Conservation (phyloP, 2,329 filamentous ascomycete genomes). For the Phyllachora maydis region DNA sequence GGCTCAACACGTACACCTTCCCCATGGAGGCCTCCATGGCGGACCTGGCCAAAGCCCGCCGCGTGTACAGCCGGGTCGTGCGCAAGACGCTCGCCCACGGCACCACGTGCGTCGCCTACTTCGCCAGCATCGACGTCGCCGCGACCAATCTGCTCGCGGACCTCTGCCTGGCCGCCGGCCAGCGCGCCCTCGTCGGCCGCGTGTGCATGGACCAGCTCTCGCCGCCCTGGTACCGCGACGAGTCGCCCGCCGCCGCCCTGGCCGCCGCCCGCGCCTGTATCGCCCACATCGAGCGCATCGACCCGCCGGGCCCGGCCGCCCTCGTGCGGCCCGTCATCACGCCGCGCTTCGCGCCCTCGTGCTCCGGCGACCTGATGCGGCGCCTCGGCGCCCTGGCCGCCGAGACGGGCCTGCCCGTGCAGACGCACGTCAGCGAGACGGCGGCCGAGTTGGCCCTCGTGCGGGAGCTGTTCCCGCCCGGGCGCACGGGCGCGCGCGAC, state of each 20-base stretch:
- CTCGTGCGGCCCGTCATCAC: conserved; percentile 69
- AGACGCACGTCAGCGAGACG: conserved; percentile 88
- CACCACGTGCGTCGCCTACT: conserved; percentile 90
- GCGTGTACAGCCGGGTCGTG: conserved; percentile 61
- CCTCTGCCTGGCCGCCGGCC: conserved; percentile 59
- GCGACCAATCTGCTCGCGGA: conserved; percentile 83
- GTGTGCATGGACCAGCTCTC: conserved; percentile 84
- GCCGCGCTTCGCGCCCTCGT: conserved; percentile 45
- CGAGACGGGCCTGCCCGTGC: conserved; percentile 45
- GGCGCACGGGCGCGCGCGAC: conserved; percentile 11
- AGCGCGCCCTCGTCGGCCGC: conserved; percentile 76
- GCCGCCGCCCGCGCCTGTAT: conserved; percentile 37
- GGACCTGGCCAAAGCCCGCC: conserved; percentile 37
- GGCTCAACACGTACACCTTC: conserved; percentile 89
- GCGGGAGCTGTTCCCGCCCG: conserved; percentile 38
- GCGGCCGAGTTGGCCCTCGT: conserved; percentile 53
- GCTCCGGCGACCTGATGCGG: conserved; percentile 35
- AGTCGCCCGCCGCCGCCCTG: conserved; percentile 34
- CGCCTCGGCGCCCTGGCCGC: conserved; percentile 43
- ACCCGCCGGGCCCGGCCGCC: conserved; percentile 37
- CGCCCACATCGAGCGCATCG: conserved; percentile 42
- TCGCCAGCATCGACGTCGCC: conserved; percentile 68
- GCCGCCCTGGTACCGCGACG: conserved; percentile 65
- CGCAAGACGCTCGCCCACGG: conserved; percentile 68
- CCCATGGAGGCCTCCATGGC: conserved; percentile 67